Evolutionary conservation across 1,139 yeast species (phyloP), one percentile per base, ranked within the genome.

Genomic region (Trichomonascaceae sp.): DNA sequence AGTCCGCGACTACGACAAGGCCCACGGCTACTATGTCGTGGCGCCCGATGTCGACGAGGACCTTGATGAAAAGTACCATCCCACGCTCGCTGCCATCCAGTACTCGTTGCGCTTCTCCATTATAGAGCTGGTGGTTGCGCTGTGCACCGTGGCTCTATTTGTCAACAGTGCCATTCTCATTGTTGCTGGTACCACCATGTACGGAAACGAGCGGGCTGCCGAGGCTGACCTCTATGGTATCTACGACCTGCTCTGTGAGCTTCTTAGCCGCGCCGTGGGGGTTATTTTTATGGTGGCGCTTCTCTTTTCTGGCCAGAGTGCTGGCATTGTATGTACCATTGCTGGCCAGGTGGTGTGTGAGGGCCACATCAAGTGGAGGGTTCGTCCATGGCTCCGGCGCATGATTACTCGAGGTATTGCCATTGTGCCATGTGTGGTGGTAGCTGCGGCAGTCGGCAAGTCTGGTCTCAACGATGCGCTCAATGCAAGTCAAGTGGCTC

Each of bases 281-380:
- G 74, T 82, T 0, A 60, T 80, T 0, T 80, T 81, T 57, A 79
- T 79, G 71, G 57, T 79, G 30, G 89, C 93, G 0, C 60, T 81
- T 44, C 58, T 81, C 25, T 69, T 76, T 44, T 73, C 82, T 39
- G 93, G 93, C 6, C 82, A 78, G 49, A 74, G 82, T 40, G 87
- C 93, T 0, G 92, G 92, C 31, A 75, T 81, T 38, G 87, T 81
- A 1, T 81, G 93, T 52, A 81, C 93, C 0, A 76, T 81, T 57
- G 82, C 92, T 0, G 93, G 93, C 6, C 93, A 81, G 52, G 76
- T 81, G 46, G 85, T 81, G 3, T 69, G 81, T 44, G 93, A 81
- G 53, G 93, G 93, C 1, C 84, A 79, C 50, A 67, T 81, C 29
- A 69, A 73, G 40, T 80, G 93, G 92, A 69, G 69, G 13, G 52